These are phyloP conservation scores for Blastomyces emzantsi DNA, from an alignment of 2,329 filamentous ascomycete genomes.

Conservation along the genomic window DNA sequence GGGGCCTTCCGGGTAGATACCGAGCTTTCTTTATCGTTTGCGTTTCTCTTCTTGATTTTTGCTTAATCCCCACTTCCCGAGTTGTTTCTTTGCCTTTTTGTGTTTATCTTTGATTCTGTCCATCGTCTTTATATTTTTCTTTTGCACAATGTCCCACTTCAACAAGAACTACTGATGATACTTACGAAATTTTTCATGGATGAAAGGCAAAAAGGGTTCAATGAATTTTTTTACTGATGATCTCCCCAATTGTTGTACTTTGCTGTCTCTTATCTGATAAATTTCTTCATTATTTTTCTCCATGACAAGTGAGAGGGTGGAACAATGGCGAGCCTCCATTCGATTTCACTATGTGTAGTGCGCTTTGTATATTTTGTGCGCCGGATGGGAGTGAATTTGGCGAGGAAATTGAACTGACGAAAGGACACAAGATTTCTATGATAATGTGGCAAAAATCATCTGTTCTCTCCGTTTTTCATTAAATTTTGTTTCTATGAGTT, in stretches of 20 bases:
- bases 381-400: background rate
- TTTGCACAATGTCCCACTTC: background rate
- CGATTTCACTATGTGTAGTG: background rate
- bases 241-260: background rate
- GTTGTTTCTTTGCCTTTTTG: conserved; percentile 1
- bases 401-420: background rate
- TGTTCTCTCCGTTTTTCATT: background rate
- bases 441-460: background rate
- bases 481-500: background rate
- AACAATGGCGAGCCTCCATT: background rate
- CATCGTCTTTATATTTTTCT: background rate
- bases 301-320: background rate
- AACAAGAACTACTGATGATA: background rate
- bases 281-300: background rate
- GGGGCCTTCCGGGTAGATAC: background rate
- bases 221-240: background rate
- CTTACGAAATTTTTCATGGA: conserved; percentile 3
- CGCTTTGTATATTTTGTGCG: background rate
- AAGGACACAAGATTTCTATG: background rate
- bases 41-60: background rate
- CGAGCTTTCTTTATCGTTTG: background rate
- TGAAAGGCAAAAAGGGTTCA: conserved; percentile 4
- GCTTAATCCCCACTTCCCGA: background rate
- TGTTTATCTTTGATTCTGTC: background rate
- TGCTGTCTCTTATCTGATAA: background rate